Evolutionary conservation across 2,329 filamentous ascomycete genomes (phyloP), one percentile per base, ranked within the genome.

Genomic region (Botrytis aclada): DNA sequence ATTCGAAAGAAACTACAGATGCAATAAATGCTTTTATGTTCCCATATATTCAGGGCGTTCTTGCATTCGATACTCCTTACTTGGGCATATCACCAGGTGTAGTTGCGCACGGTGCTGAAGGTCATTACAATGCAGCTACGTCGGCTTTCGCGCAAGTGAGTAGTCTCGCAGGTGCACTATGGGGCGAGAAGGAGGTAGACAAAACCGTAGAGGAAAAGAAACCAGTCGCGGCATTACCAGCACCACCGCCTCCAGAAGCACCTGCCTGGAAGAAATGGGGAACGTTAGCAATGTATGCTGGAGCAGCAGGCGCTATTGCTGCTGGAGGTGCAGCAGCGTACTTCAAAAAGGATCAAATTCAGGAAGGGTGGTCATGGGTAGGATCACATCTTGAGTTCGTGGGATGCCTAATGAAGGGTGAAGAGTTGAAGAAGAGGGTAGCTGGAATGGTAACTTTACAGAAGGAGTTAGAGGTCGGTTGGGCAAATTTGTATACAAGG

Each of bases 41-140:
- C 81, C 95, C 95, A 1, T 95, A 94, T 82, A 90, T 98, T 76
- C 92, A 95, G 82, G 95, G 93, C 77, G 89, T 98, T 39, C 87
- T 98, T 65, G 93, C 95, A 69, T 97, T 98, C 81, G 95, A 98
- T 83, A 99, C 96, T 0, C 96, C 96, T 1, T 99, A 93, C 81
- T 87, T 96, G 1, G 92, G 93, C 73, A 94, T 95, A 76, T 89
- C 91, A 34, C 93, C 93, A 0, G 92, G 92, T 39, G 92, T 96
- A 2, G 90, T 96, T n/a, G 93, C 93, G 6, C 92, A 95, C 81
- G 90, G 91, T 74, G 95, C 95, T 9, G 94, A 98, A 84, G 91
- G 89, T 60, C 94, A 97, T 78, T 95, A 95, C 83, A 92, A 91
- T 74, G 90, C 90, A 60, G 92, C 91, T 12, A 87, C 88, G 8